phyloP scores from a whole-genome alignment of 495 filamentous ascomycete species.

The Monascus purpureus region DNA sequence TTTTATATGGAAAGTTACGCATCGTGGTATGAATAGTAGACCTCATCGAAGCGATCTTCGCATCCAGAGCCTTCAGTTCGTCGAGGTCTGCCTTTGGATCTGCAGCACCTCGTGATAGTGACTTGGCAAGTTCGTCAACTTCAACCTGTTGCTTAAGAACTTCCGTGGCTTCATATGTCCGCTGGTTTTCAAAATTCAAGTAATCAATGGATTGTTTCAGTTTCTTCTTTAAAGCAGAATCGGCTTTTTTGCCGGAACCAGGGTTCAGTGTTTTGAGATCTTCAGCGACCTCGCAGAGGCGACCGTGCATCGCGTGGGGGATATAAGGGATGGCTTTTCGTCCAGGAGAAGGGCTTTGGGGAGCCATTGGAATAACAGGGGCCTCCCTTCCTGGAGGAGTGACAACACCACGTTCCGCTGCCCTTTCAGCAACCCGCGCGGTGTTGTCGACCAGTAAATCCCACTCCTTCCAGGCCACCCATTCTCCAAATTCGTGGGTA shows the following conservation, averaged over 20 bases:
- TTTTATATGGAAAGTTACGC: constrained; percentile 10
- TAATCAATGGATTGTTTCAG: too few species aligned
- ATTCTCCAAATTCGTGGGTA: constrained; percentile 4
- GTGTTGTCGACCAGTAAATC: constrained; percentile 16
- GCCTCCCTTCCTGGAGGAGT: constrained; percentile 24
- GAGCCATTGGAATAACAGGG: constrained; percentile 11
- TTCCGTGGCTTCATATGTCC: constrained; percentile 12
- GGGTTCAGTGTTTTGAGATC: constrained; percentile 4
- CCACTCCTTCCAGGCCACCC: constrained; percentile 14
- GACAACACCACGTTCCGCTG: constrained; percentile 17
- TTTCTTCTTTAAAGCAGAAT: too few species aligned
- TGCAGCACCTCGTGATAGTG: constrained; percentile 18
- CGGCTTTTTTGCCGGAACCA: too few species aligned
- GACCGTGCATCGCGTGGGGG: constrained; percentile 12
- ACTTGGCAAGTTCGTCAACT: constrained; percentile 14
- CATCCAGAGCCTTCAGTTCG: constrained; percentile 16
- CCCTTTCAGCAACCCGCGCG: constrained; percentile 20
- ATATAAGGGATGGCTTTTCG: constrained; percentile 7
- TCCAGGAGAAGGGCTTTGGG: constrained; percentile 5
- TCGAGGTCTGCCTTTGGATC: constrained; percentile 12
- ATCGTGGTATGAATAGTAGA: constrained; percentile 3
- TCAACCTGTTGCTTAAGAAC: constrained; percentile 13
- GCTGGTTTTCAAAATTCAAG: constrained; percentile 21
- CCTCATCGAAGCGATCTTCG: constrained; percentile 8
- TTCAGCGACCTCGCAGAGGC: constrained; percentile 5